A percentile compares a stretch with the other conserved stretches of the same genome.
phyloP scores from a whole-genome alignment of 2,329 filamentous ascomycete species.

The Zasmidium angulare region DNA sequence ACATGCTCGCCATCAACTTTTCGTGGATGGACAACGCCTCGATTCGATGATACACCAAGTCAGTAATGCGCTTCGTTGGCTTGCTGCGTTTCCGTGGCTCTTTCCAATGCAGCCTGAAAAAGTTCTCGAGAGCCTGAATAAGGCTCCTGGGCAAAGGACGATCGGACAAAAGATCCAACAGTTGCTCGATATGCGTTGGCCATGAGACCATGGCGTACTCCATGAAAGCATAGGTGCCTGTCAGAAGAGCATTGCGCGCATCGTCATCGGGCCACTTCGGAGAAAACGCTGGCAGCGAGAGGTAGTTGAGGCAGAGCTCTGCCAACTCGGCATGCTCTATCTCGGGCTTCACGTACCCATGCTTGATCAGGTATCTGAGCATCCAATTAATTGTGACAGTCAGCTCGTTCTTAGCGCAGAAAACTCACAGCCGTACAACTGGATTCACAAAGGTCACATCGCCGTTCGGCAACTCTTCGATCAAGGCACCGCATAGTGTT shows the following conservation, averaged over 20 bases:
- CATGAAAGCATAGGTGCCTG: constrained; percentile 9
- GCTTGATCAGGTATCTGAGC: neutral
- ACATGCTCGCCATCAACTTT: neutral
- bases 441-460: constrained; percentile 5
- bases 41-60: neutral
- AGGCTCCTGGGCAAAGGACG: neutral
- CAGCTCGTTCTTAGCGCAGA: neutral
- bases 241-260: neutral
- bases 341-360: neutral
- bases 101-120: constrained; percentile 4
- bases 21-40: neutral
- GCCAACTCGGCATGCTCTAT: neutral
- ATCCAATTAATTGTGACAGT: neutral
- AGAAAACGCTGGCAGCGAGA: neutral
- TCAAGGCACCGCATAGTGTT: constrained; percentile 10
- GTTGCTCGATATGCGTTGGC: constrained; percentile 1
- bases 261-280: neutral
- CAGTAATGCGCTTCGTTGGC: neutral
- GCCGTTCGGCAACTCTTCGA: constrained; percentile 6
- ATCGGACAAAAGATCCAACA: neutral
- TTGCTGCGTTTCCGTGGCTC: neutral
- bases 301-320: constrained; percentile 1
- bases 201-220: constrained; percentile 12
- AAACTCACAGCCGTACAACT: constrained; percentile 1
- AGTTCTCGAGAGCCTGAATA: neutral